Percentiles rank a stretch among this genome's conserved stretches.
Evolutionary conservation across 2,329 filamentous ascomycete genomes (phyloP).

Genomic region (Xylaria sp.): DNA sequence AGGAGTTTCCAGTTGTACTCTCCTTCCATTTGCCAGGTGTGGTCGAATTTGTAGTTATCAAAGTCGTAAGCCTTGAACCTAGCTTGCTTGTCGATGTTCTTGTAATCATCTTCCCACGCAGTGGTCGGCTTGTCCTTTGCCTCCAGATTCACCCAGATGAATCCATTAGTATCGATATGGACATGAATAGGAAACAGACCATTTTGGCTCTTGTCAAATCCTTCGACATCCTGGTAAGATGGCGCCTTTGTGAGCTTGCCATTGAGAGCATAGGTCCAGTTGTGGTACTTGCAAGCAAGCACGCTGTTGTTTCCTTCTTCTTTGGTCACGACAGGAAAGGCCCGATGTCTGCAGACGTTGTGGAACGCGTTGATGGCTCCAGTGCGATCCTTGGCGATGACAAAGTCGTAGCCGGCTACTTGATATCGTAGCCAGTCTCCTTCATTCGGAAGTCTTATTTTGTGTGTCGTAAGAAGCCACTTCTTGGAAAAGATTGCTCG

Average conservation of each 20-base stretch:
- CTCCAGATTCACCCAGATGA: constrained; percentile 69
- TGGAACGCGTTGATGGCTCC: constrained; percentile 60
- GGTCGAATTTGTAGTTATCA: constrained; percentile 65
- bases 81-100: constrained; percentile 35
- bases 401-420: constrained; percentile 36
- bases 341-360: constrained; percentile 70
- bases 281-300: constrained; percentile 69
- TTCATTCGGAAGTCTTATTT: constrained; percentile 32
- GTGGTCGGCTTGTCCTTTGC: constrained; percentile 56
- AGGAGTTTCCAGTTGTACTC: constrained; percentile 70
- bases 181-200: constrained; percentile 65
- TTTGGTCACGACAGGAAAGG: constrained; percentile 66
- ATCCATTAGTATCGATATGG: constrained; percentile 63
- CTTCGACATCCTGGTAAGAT: constrained; percentile 64
- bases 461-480: constrained; percentile 65
- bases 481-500: constrained; percentile 67
- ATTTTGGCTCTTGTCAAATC: constrained; percentile 67
- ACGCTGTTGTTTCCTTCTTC: constrained; percentile 62
- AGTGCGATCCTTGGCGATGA: constrained; percentile 36
- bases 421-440: constrained; percentile 40
- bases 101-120: constrained; percentile 60
- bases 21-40: constrained; percentile 66
- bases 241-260: constrained; percentile 70
- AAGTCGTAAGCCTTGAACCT: constrained; percentile 50
- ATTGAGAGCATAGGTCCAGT: constrained; percentile 68